Evolutionary conservation across 2,329 filamentous ascomycete species (phyloP).

Genomic region (Botrytis squamosa): DNA sequence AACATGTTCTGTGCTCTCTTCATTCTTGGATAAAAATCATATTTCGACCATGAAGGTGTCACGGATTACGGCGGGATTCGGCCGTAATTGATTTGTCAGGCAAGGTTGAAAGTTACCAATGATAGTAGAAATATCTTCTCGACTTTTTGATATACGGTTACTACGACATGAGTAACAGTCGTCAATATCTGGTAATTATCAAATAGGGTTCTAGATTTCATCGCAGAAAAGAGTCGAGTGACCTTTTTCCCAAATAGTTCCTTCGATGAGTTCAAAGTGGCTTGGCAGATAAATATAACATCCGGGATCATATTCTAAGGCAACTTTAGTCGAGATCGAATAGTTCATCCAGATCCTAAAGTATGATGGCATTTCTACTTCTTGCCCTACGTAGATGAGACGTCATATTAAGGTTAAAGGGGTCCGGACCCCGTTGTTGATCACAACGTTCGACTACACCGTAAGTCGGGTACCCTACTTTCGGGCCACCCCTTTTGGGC

Average conservation of each 20-base stretch:
- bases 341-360: neutral
- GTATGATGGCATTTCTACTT: neutral
- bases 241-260: neutral
- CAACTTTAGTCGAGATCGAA: neutral
- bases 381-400: neutral
- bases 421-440: neutral
- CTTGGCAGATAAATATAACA: neutral
- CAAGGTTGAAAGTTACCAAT: neutral
- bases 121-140: neutral
- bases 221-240: neutral
- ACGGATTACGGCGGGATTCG: neutral
- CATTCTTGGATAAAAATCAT: neutral
- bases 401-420: neutral
- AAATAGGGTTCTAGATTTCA: neutral
- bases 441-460: neutral
- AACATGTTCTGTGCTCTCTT: neutral
- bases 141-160: neutral
- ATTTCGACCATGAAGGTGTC: too few species aligned
- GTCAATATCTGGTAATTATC: neutral
- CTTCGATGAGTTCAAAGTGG: neutral
- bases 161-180: neutral
- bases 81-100: fast-evolving
- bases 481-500: too few species aligned
- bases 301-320: neutral
- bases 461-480: too few species aligned